Evolutionary conservation across 768 basidiomycete species (phyloP).

Genomic region (Xerocomus potaroensis): DNA sequence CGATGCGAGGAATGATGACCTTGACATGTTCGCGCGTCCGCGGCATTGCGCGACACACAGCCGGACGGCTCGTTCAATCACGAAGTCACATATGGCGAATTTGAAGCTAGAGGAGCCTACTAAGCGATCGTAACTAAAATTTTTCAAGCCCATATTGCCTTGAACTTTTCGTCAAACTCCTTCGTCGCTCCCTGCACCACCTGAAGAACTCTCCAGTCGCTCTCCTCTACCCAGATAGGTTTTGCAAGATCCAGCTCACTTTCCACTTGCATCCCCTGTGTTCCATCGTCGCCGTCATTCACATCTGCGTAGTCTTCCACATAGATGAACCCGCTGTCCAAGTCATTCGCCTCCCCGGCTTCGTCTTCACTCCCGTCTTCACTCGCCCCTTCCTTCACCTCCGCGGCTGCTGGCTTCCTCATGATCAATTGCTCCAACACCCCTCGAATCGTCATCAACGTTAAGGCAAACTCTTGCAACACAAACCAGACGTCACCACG

Average conservation of each 20-base stretch:
- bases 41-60: too few relatives aligned
- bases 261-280: neutral
- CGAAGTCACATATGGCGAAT: too few relatives aligned
- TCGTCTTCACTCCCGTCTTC: slow-evolving; percentile 13
- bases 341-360: slow-evolving; percentile 4
- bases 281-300: slow-evolving; percentile 21
- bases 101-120: too few relatives aligned
- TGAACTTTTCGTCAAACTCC: slow-evolving; percentile 59
- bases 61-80: too few relatives aligned
- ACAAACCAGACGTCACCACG: slow-evolving; percentile 62
- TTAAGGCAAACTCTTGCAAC: slow-evolving; percentile 54
- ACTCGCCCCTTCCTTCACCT: slow-evolving; percentile 8
- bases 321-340: slow-evolving; percentile 34
- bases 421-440: slow-evolving; percentile 46
- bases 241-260: slow-evolving; percentile 9
- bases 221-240: slow-evolving; percentile 38
- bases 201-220: slow-evolving; percentile 55
- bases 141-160: slow-evolving; percentile 54
- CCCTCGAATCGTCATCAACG: slow-evolving; percentile 45
- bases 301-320: slow-evolving; percentile 9
- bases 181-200: slow-evolving; percentile 39
- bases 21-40: too few relatives aligned
- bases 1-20: too few relatives aligned
- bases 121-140: too few relatives aligned
- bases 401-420: slow-evolving; percentile 18